Percentiles rank a stretch among this genome's conserved stretches.
Conservation (phyloP, 139 green algal species). For the Chlamydomonas sp. region DNA sequence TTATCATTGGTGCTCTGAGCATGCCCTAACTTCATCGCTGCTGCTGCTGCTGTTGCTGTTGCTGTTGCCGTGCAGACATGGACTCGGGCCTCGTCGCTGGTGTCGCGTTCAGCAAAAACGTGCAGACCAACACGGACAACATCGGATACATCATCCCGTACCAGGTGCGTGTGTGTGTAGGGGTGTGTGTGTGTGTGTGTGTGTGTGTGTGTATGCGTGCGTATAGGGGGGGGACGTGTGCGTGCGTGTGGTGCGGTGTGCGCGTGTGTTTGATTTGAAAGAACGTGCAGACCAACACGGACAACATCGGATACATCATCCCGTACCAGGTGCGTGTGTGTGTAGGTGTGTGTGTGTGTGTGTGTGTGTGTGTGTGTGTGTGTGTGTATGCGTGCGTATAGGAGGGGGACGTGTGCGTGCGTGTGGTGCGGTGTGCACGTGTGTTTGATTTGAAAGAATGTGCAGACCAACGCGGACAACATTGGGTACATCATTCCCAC, state of each 20-base stretch:
- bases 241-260: too few relatives aligned
- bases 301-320: conserved; percentile 84
- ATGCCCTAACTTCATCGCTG: too few relatives aligned
- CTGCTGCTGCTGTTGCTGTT: too few relatives aligned
- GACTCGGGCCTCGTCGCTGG: conserved; percentile 33
- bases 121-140: conserved; percentile 55
- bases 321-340: conserved; percentile 30
- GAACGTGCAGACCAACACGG: conserved; percentile 39
- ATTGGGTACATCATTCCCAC: conserved; percentile 80
- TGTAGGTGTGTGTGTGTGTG: not conserved
- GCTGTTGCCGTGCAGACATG: too few relatives aligned
- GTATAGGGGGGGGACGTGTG: too few relatives aligned
- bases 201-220: too few relatives aligned
- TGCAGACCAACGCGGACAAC: conserved; percentile 55
- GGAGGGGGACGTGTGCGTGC: too few relatives aligned
- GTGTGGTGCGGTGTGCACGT: not conserved
- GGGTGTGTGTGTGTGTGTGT: not conserved
- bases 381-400: too few relatives aligned
- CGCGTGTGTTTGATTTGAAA: too few relatives aligned
- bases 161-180: conserved; percentile 1
- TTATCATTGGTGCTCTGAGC: too few relatives aligned
- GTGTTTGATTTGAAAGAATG: too few relatives aligned
- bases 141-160: conserved; percentile 77
- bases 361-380: too few relatives aligned
- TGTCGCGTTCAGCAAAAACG: conserved; percentile 69